phyloP scores from a whole-genome alignment of 192 early-diverging fungal genomes.

The Helicostylum pulchrum region DNA sequence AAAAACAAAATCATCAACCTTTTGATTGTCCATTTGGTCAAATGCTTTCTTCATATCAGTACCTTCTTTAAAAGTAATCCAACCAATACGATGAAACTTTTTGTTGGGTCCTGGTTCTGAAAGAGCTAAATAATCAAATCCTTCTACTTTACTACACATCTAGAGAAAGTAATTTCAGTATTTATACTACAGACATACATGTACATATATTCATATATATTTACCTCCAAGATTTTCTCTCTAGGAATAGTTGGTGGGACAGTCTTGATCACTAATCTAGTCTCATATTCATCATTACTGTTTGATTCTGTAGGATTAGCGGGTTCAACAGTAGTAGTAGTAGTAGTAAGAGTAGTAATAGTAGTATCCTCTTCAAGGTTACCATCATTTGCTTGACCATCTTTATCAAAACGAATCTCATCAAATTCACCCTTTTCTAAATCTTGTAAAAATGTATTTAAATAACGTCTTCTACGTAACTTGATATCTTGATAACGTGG shows the following conservation, averaged over 20 bases:
- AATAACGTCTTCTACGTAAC: constrained; percentile 50
- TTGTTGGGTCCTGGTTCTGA: constrained; percentile 83
- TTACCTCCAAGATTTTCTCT: constrained; percentile 60
- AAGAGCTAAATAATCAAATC: constrained; percentile 81
- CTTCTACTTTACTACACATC: constrained; percentile 65
- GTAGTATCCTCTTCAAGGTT: neutral
- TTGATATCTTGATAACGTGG: constrained; percentile 49
- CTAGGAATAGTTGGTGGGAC: constrained; percentile 70
- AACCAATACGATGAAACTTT: constrained; percentile 86
- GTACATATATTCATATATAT: too few relatives aligned
- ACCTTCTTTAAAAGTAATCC: constrained; percentile 85
- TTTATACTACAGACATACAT: neutral
- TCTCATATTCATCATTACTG: constrained; percentile 20
- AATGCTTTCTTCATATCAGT: constrained; percentile 77
- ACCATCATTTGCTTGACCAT: constrained; percentile 7
- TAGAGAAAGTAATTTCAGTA: constrained; percentile 15
- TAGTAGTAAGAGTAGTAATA: too few relatives aligned
- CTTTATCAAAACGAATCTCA: constrained; percentile 54
- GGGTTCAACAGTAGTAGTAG: constrained; percentile 1
- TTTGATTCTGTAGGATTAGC: neutral
- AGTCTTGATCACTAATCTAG: constrained; percentile 76
- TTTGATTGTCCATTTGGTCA: constrained; percentile 56
- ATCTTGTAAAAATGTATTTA: constrained; percentile 60
- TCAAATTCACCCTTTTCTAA: constrained; percentile 74
- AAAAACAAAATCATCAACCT: constrained; percentile 52